Evolutionary conservation across 495 filamentous ascomycete species (phyloP), one percentile per base, ranked within the genome.

Genomic region (Alectoria sarmentosa): DNA sequence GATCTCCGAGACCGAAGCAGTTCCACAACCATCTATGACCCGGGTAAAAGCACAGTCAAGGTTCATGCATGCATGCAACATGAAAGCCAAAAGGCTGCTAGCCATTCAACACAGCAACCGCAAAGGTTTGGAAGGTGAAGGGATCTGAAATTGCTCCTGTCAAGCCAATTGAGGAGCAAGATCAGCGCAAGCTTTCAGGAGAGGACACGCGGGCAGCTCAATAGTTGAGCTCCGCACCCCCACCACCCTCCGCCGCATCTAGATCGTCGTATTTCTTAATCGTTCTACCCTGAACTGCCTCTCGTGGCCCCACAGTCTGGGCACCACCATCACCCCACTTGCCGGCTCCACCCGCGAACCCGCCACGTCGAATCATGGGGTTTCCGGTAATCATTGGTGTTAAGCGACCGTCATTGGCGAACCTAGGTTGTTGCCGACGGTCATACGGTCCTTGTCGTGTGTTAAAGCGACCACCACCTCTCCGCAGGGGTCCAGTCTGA

Each of bases 211-310:
- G 2, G 30, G 28, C 6, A 60, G 42, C 44, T 72, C 74, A 87
- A 64, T 88, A 88, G 69, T 88, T 84, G 62, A 88, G 73, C 71
- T 88, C 86, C 13, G 80, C 83, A 55, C 80, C 75, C 26, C 77
- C 83, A 34, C 77, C 76, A 4, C 77, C 78, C 36, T 77, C 79
- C 41, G 84, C 80, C 21, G 94, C 93, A 78, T 98, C 94, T 3
- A 98, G 77, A 75, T 98, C 94, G 75, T 98, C 95, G 74, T 98
- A 98, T 73, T 90, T 95, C 81, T 94, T 96, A 41, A 98, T 72
- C 49, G 88, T 96, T 55, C 94, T 83, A 6, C 95, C 94, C 67
- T 92, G 88, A 3, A 96, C 90, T 1, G 92, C 90, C 76, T 95
- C 91, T 21, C 88, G 78, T 4, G 92, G 91, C 4, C 88, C 89